Base-by-base conservation (phyloP, 2,329 filamentous ascomycete species). In the Raffaelea ambrosiae region DNA sequence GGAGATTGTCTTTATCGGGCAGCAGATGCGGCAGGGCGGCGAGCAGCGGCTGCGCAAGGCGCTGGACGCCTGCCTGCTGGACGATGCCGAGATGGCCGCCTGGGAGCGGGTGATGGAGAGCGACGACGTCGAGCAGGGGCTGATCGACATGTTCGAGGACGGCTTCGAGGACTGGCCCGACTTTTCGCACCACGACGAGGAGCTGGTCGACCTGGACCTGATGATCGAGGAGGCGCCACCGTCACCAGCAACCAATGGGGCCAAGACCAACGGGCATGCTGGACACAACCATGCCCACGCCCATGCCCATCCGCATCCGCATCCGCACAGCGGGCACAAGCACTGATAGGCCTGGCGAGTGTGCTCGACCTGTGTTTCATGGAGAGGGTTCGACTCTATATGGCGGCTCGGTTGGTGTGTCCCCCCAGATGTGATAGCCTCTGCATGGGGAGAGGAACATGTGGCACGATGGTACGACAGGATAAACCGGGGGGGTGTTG, bases 1-100 rank as follows among this genome's bases (percentile, higher is more conserved):
- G 59, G 84, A 88, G 60, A 60, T 88, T 7, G 84, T 88, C 3
- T 84, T 88, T 51, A 87, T 88, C 49, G 84, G 84, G 0, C 81
- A 86, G 61, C 70, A 71, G 5, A 67, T 88, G 14, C 35, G 35
- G 14, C 35, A 38, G 35, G 35, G 35, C 35, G 70, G 85, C 44
- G 57, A 69, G 2, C 57, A 60, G 5, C 70, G 66, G 0, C 64
- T 88, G 16, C 74, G 71, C 21, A 63, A 61, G 4, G 59, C 73
- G 31, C 60, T 88, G 3, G 78, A 88, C 55, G 62, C 60, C 2
- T 86, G 83, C 55, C 59, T 87, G 21, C 60, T 88, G 3, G 71
- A 72, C n/a, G 75, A 83, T 20, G 60, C 60, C 0, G 84, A 88
- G 61, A 76, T 74, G 58, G 59, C 55, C n/a, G 57, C 48, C 7